phyloP scores from a whole-genome alignment of 2,329 filamentous ascomycete genomes.

The Aspergillus sp. region DNA sequence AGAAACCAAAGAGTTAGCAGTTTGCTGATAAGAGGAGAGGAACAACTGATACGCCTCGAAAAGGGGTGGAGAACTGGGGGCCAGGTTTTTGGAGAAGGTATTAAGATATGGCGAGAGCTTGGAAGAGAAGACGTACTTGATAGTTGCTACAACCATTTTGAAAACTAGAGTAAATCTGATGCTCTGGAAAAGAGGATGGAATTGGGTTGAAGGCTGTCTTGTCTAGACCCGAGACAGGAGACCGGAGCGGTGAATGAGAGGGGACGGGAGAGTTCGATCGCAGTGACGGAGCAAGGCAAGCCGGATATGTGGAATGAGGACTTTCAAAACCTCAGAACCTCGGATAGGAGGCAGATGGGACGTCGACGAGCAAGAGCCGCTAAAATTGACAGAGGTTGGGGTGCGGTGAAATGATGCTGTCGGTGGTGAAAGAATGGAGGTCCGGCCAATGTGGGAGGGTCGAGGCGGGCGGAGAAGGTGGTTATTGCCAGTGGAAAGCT shows the following conservation, averaged over 20 bases:
- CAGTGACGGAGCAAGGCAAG: constrained; percentile 2
- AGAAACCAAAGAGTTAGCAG: constrained; percentile 20
- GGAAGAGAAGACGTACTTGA: constrained; percentile 52
- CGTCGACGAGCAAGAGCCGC: constrained; percentile 12
- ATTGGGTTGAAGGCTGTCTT: constrained; percentile 16
- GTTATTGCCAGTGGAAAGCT: constrained; percentile 21
- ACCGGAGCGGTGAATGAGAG: constrained; percentile 17
- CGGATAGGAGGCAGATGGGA: constrained; percentile 4
- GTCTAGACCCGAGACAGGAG: constrained; percentile 19
- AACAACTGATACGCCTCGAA: constrained; percentile 4
- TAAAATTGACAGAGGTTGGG: constrained; percentile 12
- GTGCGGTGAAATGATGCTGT: constrained; percentile 8
- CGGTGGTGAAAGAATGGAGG: constrained; percentile 10
- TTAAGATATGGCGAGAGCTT: constrained; percentile 9
- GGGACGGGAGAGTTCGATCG: constrained; percentile 6
- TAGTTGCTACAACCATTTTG: constrained; percentile 62
- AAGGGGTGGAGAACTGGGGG: constrained; percentile 5
- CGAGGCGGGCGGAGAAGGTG: constrained; percentile 27
- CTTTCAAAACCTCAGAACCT: neutral
- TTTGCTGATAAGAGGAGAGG: constrained; percentile 11
- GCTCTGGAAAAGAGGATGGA: constrained; percentile 12
- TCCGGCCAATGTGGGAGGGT: constrained; percentile 26
- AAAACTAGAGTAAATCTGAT: constrained; percentile 12
- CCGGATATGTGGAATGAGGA: constrained; percentile 5
- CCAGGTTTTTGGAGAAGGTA: neutral